A percentile compares a stretch with the other conserved stretches of the same genome.
Evolutionary conservation across 2,329 filamentous ascomycete species (phyloP).

Genomic region (Microdochium trichocladiopsis): DNA sequence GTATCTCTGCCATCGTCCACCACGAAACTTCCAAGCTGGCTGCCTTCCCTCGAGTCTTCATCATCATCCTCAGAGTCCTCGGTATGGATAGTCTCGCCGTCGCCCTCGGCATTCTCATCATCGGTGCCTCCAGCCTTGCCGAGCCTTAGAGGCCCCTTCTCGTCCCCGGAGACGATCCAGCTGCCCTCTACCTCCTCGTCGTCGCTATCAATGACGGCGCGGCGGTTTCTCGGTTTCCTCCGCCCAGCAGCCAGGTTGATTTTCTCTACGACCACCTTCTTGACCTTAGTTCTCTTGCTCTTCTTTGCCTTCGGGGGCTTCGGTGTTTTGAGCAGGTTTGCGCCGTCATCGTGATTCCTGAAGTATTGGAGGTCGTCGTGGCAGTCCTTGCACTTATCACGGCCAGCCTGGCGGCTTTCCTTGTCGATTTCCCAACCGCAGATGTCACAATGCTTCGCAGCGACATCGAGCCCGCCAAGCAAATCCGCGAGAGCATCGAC

Average conservation of each 20-base stretch:
- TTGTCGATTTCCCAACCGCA: slow-evolving; percentile 64
- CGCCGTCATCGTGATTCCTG: slow-evolving; percentile 35
- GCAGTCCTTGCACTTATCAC: slow-evolving; percentile 64
- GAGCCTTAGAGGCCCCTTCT: slow-evolving; percentile 53
- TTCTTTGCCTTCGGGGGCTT: slow-evolving; percentile 29
- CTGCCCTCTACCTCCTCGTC: slow-evolving; percentile 63
- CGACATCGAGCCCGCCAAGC: slow-evolving; percentile 76
- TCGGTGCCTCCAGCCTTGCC: slow-evolving; percentile 78
- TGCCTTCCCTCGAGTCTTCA: slow-evolving; percentile 37
- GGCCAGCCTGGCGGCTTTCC: slow-evolving; percentile 31
- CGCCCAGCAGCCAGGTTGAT: slow-evolving; percentile 19
- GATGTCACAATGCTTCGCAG: slow-evolving; percentile 73
- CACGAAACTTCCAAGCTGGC: slow-evolving; percentile 48
- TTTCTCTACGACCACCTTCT: slow-evolving; percentile 23
- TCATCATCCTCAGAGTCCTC: slow-evolving; percentile 55
- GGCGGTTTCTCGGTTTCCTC: slow-evolving; percentile 26
- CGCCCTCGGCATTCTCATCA: slow-evolving; percentile 82
- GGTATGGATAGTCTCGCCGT: slow-evolving; percentile 69
- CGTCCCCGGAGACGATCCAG: slow-evolving; percentile 69
- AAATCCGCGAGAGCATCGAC: slow-evolving; percentile 80
- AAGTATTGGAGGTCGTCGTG: slow-evolving; percentile 65
- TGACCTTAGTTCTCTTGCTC: slow-evolving; percentile 19
- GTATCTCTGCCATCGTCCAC: slow-evolving; percentile 39
- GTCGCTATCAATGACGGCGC: slow-evolving; percentile 41
- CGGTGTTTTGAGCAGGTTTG: slow-evolving; percentile 22